A percentile compares a stretch with the other conserved stretches of the same genome.
Conservation (phyloP, 2,329 filamentous ascomycete genomes). For the Aquanectria penicillioides region DNA sequence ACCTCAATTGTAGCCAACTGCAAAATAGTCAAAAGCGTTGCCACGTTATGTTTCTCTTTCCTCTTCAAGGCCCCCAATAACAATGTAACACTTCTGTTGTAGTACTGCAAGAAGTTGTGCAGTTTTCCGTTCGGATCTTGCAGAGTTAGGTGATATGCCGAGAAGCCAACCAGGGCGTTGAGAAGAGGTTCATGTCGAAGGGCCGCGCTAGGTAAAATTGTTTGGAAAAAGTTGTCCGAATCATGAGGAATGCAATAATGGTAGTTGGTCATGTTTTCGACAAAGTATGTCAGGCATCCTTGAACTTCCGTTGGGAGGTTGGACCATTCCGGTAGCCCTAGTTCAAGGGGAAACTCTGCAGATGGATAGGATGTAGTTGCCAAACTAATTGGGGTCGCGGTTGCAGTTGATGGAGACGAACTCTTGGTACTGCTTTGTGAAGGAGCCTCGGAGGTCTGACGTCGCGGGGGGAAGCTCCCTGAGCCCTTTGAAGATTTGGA, state of each 20-base stretch:
- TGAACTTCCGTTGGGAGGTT: constrained; percentile 76
- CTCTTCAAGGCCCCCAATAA: constrained; percentile 77
- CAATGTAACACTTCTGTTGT: constrained; percentile 85
- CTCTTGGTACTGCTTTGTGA: constrained; percentile 62
- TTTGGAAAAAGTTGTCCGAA: constrained; percentile 76
- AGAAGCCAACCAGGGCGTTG: constrained; percentile 87
- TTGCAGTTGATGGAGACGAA: constrained; percentile 63
- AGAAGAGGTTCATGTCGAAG: constrained; percentile 80
- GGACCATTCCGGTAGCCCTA: constrained; percentile 58
- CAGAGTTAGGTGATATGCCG: constrained; percentile 86
- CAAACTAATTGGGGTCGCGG: constrained; percentile 46
- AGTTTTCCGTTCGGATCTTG: constrained; percentile 77
- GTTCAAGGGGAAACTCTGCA: constrained; percentile 37
- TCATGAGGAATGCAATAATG: constrained; percentile 85
- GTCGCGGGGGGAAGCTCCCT: constrained; percentile 28
- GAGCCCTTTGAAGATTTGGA: constrained; percentile 22
- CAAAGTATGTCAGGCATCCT: constrained; percentile 82
- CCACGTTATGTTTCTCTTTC: constrained; percentile 75
- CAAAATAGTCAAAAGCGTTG: constrained; percentile 85
- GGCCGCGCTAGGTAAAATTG: constrained; percentile 76
- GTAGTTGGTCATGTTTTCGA: constrained; percentile 79
- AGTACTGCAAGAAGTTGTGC: constrained; percentile 85
- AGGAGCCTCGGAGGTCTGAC: constrained; percentile 63
- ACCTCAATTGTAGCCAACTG: constrained; percentile 96
- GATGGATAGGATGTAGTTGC: constrained; percentile 43